Base-by-base conservation (phyloP, 495 filamentous ascomycete species). In the Bryoglossum gracile region DNA sequence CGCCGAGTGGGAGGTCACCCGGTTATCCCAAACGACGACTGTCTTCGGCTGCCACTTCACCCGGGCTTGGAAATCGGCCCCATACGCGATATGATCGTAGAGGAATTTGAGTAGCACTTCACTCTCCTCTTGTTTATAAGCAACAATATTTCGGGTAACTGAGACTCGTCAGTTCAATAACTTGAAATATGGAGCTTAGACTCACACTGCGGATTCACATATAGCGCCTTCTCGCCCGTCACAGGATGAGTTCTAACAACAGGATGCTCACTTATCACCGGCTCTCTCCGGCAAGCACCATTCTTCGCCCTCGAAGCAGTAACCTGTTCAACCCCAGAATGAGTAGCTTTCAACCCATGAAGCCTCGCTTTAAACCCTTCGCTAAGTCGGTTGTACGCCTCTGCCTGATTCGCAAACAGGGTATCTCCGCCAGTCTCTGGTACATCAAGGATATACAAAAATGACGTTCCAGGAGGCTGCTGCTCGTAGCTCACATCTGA, bases 21-120 rank as follows among this genome's bases (percentile, higher is more conserved):
- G 76, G 64, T 94, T 91, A 60, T 95, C 89, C 81, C 89, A 94
- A 9, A 95, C 83, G 8, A 95, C 86, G 19, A 95, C 89, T 2
- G 87, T 92, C 9, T 73, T 71, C 9, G 80, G 75, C 54, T 84
- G 77, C 88, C 88, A 95, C 54, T 83, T 81, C 40, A 96, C 80
- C n/a, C 90, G 73, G 8, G 79, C 82, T 57, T 96, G 90, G 73
- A 92, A 90, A 67, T 95, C 89, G 56, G 83, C 80, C 13, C 89
- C 85, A 19, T 73, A 80, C 3, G 83, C 78, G 32, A 94, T 81
- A 60, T 95, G 89, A 62, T 91, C 81, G 69, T 86, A 92, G 9
- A 96, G 70, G 69, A 94, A 95, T 56, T 92, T 89, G 26, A 86
- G 71, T 8, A 86, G 69, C 46, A 62, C 64, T 42, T 86, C 81